A percentile compares a stretch with the other conserved stretches of the same genome.
These are phyloP conservation scores for Macrophomina phaseolina DNA, from an alignment of 2,329 filamentous ascomycete species.

Conservation along the genomic window DNA sequence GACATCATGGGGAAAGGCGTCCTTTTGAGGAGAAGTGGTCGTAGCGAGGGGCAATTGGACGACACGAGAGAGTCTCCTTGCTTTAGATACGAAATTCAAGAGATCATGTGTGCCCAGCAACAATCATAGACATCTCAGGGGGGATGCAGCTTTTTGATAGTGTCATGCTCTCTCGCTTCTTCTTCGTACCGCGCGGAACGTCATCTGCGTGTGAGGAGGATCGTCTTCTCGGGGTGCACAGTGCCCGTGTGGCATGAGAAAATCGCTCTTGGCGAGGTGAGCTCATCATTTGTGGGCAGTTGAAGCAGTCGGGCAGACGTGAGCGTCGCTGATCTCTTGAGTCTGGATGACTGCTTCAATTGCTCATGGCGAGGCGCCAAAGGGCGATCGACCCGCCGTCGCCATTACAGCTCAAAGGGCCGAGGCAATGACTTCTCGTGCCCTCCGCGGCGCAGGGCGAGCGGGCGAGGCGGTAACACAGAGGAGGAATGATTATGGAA, in stretches of 20 bases:
- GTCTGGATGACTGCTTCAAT: too few species aligned
- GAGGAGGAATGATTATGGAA: slow-evolving; percentile 6
- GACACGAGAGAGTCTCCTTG: slow-evolving; percentile 19
- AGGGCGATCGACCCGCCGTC: too few species aligned
- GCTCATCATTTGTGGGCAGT: too few species aligned
- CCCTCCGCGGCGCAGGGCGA: background rate
- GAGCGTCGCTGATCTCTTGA: too few species aligned
- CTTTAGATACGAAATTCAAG: slow-evolving; percentile 12
- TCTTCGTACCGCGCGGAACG: slow-evolving; percentile 1
- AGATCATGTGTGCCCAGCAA: slow-evolving; percentile 24
- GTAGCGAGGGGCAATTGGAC: slow-evolving; percentile 22
- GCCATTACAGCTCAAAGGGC: too few species aligned
- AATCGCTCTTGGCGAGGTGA: too few species aligned
- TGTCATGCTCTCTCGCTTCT: slow-evolving; percentile 14
- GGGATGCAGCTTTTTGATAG: slow-evolving; percentile 18
- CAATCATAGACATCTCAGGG: background rate
- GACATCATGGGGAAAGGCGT: slow-evolving; percentile 22
- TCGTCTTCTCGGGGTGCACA: background rate
- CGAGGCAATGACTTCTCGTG: too few species aligned
- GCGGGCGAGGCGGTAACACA: slow-evolving; percentile 11
- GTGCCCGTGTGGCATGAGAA: too few species aligned
- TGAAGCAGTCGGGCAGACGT: too few species aligned
- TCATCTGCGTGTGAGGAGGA: slow-evolving; percentile 2
- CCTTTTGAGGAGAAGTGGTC: background rate
- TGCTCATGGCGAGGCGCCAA: too few species aligned